Evolutionary conservation across 2,329 filamentous ascomycete genomes (phyloP), one percentile per base, ranked within the genome.

Genomic region (Xylariales sp.): DNA sequence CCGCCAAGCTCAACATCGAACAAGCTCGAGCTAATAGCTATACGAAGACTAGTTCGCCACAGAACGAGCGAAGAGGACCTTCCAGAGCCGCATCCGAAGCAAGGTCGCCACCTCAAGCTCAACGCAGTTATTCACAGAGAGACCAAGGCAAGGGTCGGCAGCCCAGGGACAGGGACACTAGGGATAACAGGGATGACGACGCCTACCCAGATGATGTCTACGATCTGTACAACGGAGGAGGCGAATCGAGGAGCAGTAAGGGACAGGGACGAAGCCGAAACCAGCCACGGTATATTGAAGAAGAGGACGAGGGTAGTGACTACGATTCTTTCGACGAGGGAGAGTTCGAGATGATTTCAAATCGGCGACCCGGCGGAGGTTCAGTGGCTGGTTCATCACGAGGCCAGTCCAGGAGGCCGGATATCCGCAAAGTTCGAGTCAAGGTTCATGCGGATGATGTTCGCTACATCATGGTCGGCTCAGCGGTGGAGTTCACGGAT

Each of bases 371-470:
- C 24, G 68, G 41, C 58, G 64, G 24, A 58, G 66, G 38, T 56
- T 78, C 75, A 3, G 59, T 70, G 18, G 67, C 73, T 6, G 66
- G 71, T 49, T 66, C 65, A 0, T 68, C 69, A 8, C 70, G 78
- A 29, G 72, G 71, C n/a, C 66, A 69, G 18, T 81, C 79, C 6
- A 70, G 79, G 49, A 64, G 77, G 43, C 78, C 80, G 1, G 84
- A 88, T 5, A 71, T 93, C 43, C 79, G 78, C 47, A 84, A 90
- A 63, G 82, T 97, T 49, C 80, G 90, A 27, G 82, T 96, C 60
- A 98, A 98, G 70, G 89, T 95, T 2, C 90, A 97, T 58, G 82
- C 79, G 2, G 86, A 88, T 32, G 93, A 98, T 57, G 93, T 89
- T 22, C 82, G 94, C 46, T 96, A 95, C 62, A 86, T 97, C 50